A percentile compares a stretch with the other conserved stretches of the same genome.
Conservation (phyloP, 371 early-diverging fungal species). For the Smittium culicis region DNA sequence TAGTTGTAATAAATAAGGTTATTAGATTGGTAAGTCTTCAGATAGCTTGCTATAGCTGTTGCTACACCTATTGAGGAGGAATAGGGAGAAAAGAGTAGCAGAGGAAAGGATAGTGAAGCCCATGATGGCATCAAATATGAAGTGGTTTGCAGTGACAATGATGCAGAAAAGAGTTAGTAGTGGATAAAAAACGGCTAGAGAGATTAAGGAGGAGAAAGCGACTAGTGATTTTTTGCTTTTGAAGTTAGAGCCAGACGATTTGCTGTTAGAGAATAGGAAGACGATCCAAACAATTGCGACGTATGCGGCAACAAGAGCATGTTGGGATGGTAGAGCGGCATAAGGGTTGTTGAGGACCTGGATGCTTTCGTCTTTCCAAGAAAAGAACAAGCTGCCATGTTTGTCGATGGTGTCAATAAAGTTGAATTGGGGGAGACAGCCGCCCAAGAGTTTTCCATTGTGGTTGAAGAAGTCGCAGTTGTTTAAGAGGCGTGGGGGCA, state of each 20-base stretch:
- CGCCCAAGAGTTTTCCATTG: conserved; percentile 26
- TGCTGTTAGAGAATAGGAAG: conserved; percentile 7
- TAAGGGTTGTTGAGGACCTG: conserved; percentile 34
- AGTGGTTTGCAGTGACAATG: conserved; percentile 31
- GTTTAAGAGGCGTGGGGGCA: conserved; percentile 31
- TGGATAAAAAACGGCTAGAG: conserved; percentile 23
- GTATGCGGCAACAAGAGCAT: conserved; percentile 31
- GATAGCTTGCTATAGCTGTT: background rate
- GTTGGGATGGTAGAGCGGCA: conserved; percentile 32
- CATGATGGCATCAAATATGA: conserved; percentile 25
- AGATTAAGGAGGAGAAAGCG: conserved; percentile 23
- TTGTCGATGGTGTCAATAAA: conserved; percentile 31
- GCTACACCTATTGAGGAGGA: background rate
- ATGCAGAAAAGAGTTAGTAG: conserved; percentile 31
- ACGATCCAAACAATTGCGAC: conserved; percentile 28
- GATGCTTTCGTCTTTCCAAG: conserved; percentile 33
- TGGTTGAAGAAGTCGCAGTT: conserved; percentile 30
- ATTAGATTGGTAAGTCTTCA: background rate
- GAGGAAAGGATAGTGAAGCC: conserved; percentile 23
- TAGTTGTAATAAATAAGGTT: too few species aligned
- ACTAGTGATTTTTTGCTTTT: conserved; percentile 16
- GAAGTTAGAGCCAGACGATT: conserved; percentile 2
- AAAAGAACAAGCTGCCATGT: conserved; percentile 31
- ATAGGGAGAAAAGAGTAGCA: conserved; percentile 16
- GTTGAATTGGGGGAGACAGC: conserved; percentile 22